Evolutionary conservation across 441 rosid species (phyloP).

Genomic region (Heliophila coronopifolia): DNA sequence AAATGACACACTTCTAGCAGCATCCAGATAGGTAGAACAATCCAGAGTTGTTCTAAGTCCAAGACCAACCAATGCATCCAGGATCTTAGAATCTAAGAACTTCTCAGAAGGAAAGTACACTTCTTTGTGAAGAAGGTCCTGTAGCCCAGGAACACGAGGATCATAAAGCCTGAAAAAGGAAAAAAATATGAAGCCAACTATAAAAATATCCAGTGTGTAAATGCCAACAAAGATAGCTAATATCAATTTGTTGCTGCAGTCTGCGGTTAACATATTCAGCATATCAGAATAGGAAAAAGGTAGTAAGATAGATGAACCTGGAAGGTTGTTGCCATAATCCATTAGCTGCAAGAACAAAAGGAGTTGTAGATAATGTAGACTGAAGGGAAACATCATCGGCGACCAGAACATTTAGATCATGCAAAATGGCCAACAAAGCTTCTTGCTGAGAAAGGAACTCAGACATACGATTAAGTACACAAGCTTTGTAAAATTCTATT

Average conservation of each 20-base stretch:
- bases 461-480: slow-evolving; percentile 84
- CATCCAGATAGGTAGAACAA: slow-evolving; percentile 71
- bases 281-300: slow-evolving; percentile 7
- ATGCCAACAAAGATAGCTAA: slow-evolving; percentile 13
- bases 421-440: slow-evolving; percentile 63
- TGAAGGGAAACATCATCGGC: slow-evolving; percentile 59
- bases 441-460: slow-evolving; percentile 65
- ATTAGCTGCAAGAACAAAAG: slow-evolving; percentile 81
- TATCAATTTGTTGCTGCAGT: not conserved
- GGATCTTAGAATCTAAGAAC: slow-evolving; percentile 66
- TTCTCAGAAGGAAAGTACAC: slow-evolving; percentile 76
- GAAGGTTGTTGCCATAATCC: slow-evolving; percentile 94
- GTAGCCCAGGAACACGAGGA: slow-evolving; percentile 78
- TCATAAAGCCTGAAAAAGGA: slow-evolving; percentile 83
- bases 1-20: slow-evolving; percentile 72
- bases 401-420: slow-evolving; percentile 68
- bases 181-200: slow-evolving; percentile 1
- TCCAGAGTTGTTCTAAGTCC: slow-evolving; percentile 73
- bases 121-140: slow-evolving; percentile 60
- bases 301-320: slow-evolving; percentile 42
- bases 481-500: slow-evolving; percentile 72
- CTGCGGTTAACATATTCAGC: slow-evolving; percentile 17
- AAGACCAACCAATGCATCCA: slow-evolving; percentile 68
- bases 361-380: slow-evolving; percentile 49
- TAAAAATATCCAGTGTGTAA: slow-evolving; percentile 6